Conservation (phyloP, 768 basidiomycete genomes). For the Leccinum subgranulosum region DNA sequence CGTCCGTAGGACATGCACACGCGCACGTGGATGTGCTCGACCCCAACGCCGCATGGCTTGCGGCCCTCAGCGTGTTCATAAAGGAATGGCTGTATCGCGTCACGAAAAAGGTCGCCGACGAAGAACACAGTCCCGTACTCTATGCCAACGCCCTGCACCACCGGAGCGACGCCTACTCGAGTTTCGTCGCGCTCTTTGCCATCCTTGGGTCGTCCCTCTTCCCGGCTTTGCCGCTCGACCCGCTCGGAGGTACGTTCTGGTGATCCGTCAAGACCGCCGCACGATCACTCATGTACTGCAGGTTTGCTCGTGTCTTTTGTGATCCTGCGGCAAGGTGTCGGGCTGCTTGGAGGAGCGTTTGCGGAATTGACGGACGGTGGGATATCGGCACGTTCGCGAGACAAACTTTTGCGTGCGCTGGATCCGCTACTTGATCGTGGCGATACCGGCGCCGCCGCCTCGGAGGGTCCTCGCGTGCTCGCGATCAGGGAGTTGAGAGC, state of each 20-base stretch:
- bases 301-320: slow-evolving; percentile 87
- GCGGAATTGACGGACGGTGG: slow-evolving; percentile 84
- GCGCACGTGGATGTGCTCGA: slow-evolving; percentile 61
- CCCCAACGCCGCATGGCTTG: slow-evolving; percentile 97
- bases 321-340: slow-evolving; percentile 76
- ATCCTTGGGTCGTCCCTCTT: slow-evolving; percentile 89
- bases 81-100: slow-evolving; percentile 95
- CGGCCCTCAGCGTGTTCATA: slow-evolving; percentile 67
- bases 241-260: slow-evolving; percentile 72
- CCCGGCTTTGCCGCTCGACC: slow-evolving; percentile 86
- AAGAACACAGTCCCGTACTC: slow-evolving; percentile 88
- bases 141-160: slow-evolving; percentile 97
- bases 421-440: slow-evolving; percentile 47
- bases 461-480: slow-evolving; percentile 33
- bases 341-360: slow-evolving; percentile 65
- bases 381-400: slow-evolving; percentile 53
- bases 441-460: slow-evolving; percentile 16
- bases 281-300: slow-evolving; percentile 28
- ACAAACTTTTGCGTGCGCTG: slow-evolving; percentile 53
- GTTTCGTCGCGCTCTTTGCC: slow-evolving; percentile 85
- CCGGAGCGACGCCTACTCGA: slow-evolving; percentile 95
- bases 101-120: slow-evolving; percentile 86
- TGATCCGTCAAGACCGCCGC: background rate
- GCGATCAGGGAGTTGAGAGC: slow-evolving; percentile 60
- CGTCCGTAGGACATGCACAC: slow-evolving; percentile 52